Evolutionary conservation across 1,284 basidiomycete genomes (phyloP).

Genomic region (Papiliotrema flavescens): DNA sequence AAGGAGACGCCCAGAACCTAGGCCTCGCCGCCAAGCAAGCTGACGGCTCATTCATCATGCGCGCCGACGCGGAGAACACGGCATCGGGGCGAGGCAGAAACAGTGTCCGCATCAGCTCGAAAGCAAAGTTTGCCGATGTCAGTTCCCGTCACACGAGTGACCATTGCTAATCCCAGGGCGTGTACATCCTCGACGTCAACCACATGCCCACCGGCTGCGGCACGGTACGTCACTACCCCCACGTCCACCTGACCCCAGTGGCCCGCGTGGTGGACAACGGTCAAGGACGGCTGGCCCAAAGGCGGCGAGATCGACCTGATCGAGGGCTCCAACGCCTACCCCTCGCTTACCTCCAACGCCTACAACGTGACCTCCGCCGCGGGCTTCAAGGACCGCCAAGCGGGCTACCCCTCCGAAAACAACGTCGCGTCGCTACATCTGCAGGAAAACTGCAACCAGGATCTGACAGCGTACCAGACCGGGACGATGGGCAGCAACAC

Average conservation of each 20-base stretch:
- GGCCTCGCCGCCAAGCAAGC: slow-evolving; percentile 21
- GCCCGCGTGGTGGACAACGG: slow-evolving; percentile 66
- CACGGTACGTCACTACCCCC: slow-evolving; percentile 23
- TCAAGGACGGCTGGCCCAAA: slow-evolving; percentile 62
- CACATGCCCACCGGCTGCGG: slow-evolving; percentile 48
- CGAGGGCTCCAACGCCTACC: slow-evolving; percentile 64
- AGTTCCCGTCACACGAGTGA: no score
- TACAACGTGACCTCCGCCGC: slow-evolving; percentile 26
- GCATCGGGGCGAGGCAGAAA: slow-evolving; percentile 41
- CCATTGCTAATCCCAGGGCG: no score
- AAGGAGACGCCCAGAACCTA: slow-evolving; percentile 16
- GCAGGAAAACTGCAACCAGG: slow-evolving; percentile 58
- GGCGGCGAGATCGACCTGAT: slow-evolving; percentile 82
- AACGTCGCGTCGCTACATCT: slow-evolving; percentile 66
- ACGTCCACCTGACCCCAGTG: slow-evolving; percentile 42
- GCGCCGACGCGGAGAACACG: slow-evolving; percentile 32
- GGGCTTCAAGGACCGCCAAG: slow-evolving; percentile 10
- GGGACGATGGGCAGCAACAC: slow-evolving; percentile 43
- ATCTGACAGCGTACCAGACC: slow-evolving; percentile 47
- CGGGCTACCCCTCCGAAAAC: slow-evolving; percentile 50
- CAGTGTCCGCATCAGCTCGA: slow-evolving; percentile 40
- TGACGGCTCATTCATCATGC: slow-evolving; percentile 28
- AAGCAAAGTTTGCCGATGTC: slow-evolving; percentile 40
- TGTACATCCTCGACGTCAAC: slow-evolving; percentile 44
- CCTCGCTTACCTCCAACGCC: slow-evolving; percentile 20